Conservation (phyloP, 2,329 filamentous ascomycete species). For the Chaetomium olivaceum region DNA sequence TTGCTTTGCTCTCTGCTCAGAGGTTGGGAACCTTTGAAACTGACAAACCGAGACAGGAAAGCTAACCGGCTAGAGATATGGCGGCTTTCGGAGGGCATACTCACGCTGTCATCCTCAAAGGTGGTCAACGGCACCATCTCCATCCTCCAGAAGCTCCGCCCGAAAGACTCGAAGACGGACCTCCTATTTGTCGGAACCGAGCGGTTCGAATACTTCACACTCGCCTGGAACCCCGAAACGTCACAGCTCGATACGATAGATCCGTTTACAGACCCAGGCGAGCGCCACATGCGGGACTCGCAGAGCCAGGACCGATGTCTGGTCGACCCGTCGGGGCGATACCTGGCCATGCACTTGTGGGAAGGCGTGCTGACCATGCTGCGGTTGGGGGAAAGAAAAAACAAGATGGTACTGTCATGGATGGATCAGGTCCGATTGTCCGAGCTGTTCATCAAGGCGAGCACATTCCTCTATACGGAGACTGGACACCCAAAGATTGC, state of each 20-base stretch:
- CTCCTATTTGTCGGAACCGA: constrained; percentile 92
- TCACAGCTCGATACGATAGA: constrained; percentile 54
- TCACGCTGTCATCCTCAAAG: constrained; percentile 66
- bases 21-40: background rate
- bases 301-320: constrained; percentile 81
- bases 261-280: constrained; percentile 54
- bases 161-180: constrained; percentile 72
- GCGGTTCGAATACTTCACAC: constrained; percentile 84
- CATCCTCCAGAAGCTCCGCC: constrained; percentile 78
- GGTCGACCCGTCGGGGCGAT: constrained; percentile 74
- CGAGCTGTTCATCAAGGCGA: constrained; percentile 61
- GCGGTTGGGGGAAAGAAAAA: constrained; percentile 51
- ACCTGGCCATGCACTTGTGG: constrained; percentile 60
- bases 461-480: constrained; percentile 58
- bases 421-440: constrained; percentile 59
- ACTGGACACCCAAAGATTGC: constrained; percentile 60
- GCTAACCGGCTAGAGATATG: constrained; percentile 86
- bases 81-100: constrained; percentile 63
- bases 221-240: constrained; percentile 72
- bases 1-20: background rate
- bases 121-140: constrained; percentile 82
- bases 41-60: constrained; percentile 56
- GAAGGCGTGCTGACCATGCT: constrained; percentile 60
- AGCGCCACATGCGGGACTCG: constrained; percentile 69
- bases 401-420: constrained; percentile 46